phyloP scores from a whole-genome alignment of 2,329 filamentous ascomycete species.

The Cladosporium sp. region DNA sequence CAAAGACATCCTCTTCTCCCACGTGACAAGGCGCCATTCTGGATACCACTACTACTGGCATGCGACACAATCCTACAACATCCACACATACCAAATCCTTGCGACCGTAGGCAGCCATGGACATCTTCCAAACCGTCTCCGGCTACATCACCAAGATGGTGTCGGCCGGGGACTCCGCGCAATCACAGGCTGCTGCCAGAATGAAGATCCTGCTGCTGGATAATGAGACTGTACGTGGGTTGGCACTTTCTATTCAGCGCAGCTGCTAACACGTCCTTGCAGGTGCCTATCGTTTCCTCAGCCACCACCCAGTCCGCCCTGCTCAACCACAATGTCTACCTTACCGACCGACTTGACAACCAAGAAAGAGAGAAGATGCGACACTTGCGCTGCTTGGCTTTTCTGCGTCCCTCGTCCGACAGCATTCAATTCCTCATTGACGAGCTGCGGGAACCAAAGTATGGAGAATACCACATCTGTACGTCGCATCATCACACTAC shows the following conservation, averaged over 20 bases:
- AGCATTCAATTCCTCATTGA: conserved; percentile 94
- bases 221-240: conserved; percentile 72
- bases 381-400: conserved; percentile 88
- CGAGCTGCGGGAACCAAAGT: conserved; percentile 92
- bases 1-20: not conserved
- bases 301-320: conserved; percentile 94
- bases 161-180: conserved; percentile 67
- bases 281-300: conserved; percentile 88
- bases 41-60: not conserved
- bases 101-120: conserved; percentile 59
- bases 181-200: conserved; percentile 66
- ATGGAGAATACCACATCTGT: conserved; percentile 93
- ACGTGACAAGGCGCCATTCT: not conserved
- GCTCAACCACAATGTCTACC: conserved; percentile 94
- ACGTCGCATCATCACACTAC: conserved; percentile 25
- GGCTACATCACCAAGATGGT: conserved; percentile 98
- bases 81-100: not conserved
- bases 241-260: not conserved
- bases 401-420: conserved; percentile 86
- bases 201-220: conserved; percentile 98
- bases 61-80: not conserved
- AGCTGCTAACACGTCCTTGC: conserved; percentile 22
- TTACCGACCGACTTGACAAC: conserved; percentile 95
- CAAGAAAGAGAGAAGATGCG: conserved; percentile 92
- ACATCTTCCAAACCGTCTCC: conserved; percentile 87